phyloP scores from a whole-genome alignment of 495 filamentous ascomycete genomes.

The Xylaria scruposa region DNA sequence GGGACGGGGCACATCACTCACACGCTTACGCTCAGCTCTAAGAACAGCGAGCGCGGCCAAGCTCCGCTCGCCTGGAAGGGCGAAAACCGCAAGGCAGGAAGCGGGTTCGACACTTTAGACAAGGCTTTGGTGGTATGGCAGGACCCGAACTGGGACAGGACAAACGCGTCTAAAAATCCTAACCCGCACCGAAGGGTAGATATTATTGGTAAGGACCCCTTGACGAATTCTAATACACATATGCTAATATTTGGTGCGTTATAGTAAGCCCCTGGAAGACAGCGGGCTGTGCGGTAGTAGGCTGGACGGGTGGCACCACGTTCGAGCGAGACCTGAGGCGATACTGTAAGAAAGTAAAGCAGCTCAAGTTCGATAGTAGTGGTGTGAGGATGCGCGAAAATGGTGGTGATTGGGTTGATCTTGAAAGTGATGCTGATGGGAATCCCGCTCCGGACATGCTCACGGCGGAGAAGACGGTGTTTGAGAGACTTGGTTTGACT shows the following conservation, averaged over 20 bases:
- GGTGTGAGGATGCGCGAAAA: slow-evolving; percentile 73
- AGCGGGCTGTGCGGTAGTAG: slow-evolving; percentile 83
- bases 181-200: slow-evolving; percentile 87
- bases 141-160: slow-evolving; percentile 64
- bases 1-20: slow-evolving; percentile 76
- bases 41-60: slow-evolving; percentile 73
- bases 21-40: slow-evolving; percentile 71
- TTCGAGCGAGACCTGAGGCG: slow-evolving; percentile 87
- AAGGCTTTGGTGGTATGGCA: slow-evolving; percentile 96
- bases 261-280: slow-evolving; percentile 81
- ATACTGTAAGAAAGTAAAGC: slow-evolving; percentile 74
- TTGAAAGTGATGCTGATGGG: slow-evolving; percentile 53
- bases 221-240: background rate
- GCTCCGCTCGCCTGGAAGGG: slow-evolving; percentile 63
- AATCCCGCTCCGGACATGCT: slow-evolving; percentile 59
- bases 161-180: slow-evolving; percentile 61
- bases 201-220: slow-evolving; percentile 66
- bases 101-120: slow-evolving; percentile 84
- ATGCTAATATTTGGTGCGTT: background rate
- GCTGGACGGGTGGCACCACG: slow-evolving; percentile 88
- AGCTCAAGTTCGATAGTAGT: slow-evolving; percentile 90
- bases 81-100: slow-evolving; percentile 42
- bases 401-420: slow-evolving; percentile 67
- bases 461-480: slow-evolving; percentile 80
- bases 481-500: slow-evolving; percentile 76